Conservation (phyloP, 805 yeast species). For the Ogataea salicorniae region DNA sequence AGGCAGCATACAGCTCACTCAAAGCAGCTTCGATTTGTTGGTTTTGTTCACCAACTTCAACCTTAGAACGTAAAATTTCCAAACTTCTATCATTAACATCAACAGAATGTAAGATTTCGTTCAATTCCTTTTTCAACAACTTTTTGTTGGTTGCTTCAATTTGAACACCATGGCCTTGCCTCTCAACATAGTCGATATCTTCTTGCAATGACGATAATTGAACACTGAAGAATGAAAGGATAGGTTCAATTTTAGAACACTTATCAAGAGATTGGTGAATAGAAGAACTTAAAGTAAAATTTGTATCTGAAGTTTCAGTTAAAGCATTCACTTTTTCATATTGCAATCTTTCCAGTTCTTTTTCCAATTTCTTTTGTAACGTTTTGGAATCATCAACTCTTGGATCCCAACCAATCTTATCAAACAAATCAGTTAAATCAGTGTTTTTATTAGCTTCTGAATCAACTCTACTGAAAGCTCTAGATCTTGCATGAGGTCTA, state of each 20-base stretch:
- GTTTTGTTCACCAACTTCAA: constrained; percentile 42
- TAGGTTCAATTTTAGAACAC: constrained; percentile 51
- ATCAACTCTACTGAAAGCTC: constrained; percentile 28
- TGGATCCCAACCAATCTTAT: constrained; percentile 73
- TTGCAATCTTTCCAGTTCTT: constrained; percentile 58
- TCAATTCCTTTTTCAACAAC: constrained; percentile 63
- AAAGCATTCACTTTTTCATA: constrained; percentile 55
- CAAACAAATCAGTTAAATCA: constrained; percentile 61
- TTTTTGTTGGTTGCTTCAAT: constrained; percentile 79
- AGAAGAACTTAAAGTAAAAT: constrained; percentile 37
- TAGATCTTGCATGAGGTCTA: constrained; percentile 23
- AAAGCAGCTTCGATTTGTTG: constrained; percentile 50
- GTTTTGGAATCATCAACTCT: constrained; percentile 53
- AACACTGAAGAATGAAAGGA: constrained; percentile 51
- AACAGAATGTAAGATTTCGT: constrained; percentile 64
- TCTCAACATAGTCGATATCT: constrained; percentile 67
- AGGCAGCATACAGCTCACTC: constrained; percentile 54
- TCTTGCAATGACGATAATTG: constrained; percentile 60
- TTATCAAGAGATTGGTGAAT: constrained; percentile 42
- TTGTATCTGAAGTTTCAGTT: constrained; percentile 35
- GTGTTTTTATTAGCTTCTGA: constrained; percentile 13
- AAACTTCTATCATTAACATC: constrained; percentile 56
- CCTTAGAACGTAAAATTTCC: constrained; percentile 40
- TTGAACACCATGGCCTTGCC: constrained; percentile 76
- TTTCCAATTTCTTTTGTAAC: constrained; percentile 51